A percentile compares a stretch with the other conserved stretches of the same genome.
Evolutionary conservation across 1,139 yeast species (phyloP).

Genomic region (Yamadazyma songkhlaensis): DNA sequence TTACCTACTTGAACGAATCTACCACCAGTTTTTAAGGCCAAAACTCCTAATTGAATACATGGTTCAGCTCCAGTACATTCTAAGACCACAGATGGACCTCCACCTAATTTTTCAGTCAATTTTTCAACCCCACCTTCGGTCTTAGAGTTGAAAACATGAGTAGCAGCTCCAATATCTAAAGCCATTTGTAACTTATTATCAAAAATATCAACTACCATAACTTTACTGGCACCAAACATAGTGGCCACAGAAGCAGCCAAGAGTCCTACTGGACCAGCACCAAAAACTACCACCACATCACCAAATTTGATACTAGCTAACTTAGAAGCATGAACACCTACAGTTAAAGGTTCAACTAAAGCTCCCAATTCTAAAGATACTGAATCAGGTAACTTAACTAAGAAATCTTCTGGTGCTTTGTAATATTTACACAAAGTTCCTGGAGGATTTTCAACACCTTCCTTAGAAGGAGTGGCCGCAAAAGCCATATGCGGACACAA

Average conservation of each 20-base stretch:
- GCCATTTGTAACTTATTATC: slow-evolving; percentile 62
- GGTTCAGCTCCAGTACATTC: slow-evolving; percentile 71
- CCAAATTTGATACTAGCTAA: slow-evolving; percentile 68
- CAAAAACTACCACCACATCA: slow-evolving; percentile 74
- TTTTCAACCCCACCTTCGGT: slow-evolving; percentile 29
- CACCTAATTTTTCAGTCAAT: slow-evolving; percentile 40
- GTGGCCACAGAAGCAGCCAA: slow-evolving; percentile 75
- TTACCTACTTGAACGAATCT: slow-evolving; percentile 74
- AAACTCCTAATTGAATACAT: slow-evolving; percentile 63
- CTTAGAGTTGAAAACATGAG: slow-evolving; percentile 59
- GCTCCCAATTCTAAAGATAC: slow-evolving; percentile 86
- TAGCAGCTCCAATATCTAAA: slow-evolving; percentile 52
- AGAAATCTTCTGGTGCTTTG: slow-evolving; percentile 78
- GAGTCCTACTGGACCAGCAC: slow-evolving; percentile 94
- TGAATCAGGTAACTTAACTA: slow-evolving; percentile 73
- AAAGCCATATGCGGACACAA: slow-evolving; percentile 82
- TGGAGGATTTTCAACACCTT: slow-evolving; percentile 43
- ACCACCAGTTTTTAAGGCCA: slow-evolving; percentile 59
- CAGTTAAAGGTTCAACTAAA: slow-evolving; percentile 81
- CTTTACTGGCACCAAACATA: slow-evolving; percentile 76
- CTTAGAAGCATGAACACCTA: slow-evolving; percentile 81
- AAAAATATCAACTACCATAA: slow-evolving; percentile 63
- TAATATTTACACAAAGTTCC: slow-evolving; percentile 77
- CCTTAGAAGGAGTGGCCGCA: slow-evolving; percentile 73
- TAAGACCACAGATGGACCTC: slow-evolving; percentile 56